Evolutionary conservation across 2,329 filamentous ascomycete species (phyloP), one percentile per base, ranked within the genome.

Genomic region (Apiospora malaysiana): DNA sequence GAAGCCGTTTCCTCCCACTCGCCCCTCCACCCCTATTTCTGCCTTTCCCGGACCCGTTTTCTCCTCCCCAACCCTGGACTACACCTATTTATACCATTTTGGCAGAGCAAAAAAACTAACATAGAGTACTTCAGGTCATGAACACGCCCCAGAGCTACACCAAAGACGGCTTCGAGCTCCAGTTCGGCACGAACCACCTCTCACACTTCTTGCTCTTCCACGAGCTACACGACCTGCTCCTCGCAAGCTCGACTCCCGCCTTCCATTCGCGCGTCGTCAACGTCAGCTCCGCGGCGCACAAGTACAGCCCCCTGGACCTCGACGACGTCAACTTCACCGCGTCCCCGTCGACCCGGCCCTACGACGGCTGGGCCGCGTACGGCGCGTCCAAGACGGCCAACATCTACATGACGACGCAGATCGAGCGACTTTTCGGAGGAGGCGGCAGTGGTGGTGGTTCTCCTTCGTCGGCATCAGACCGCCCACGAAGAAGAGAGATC

Each of bases 351-450:
- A 27, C 27, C 40, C 69, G 81, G 43, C 73, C 73, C 0, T 71
- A 71, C 2, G 80, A 78, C 42, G 81, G 82, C 10, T 82, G 79
- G 76, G 75, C 76, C 4, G 81, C 82, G 8, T 86, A 86, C 71
- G 81, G 80, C 16, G 79, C 81, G 1, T 84, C 82, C 67, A 86
- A 85, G 74, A 79, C 80, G 0, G 83, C 82, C 18, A 85, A 68
- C 27, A 68, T 68, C 84, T 69, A 80, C 84, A 69, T 85, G 76
- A 81, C 85, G 25, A 86, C 82, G 71, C 79, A 85, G 71, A 82
- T 88, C 45, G 85, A 87, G 59, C 81, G 85, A 1, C 80, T 80
- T 0, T 86, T 84, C 73, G 83, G 82, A 6, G 23, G 4, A 25
- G 14, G 14, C 49, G 23, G 12, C 16, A 32, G 32, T 32, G 6